phyloP scores from a whole-genome alignment of 208 protist species.

The Acanthamoeba castellanii region DNA sequence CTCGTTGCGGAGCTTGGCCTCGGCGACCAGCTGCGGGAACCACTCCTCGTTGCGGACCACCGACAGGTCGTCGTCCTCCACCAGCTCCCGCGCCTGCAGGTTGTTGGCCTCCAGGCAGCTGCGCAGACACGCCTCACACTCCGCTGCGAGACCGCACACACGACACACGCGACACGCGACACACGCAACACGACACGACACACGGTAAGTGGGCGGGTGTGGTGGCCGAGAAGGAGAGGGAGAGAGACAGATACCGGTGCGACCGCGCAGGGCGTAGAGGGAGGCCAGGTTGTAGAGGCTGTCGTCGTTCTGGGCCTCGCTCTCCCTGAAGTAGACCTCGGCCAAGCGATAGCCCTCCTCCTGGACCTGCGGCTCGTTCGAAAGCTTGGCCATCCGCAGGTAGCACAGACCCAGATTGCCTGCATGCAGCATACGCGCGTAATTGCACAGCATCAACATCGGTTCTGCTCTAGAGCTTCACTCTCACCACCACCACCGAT shows the following conservation, averaged over 20 bases:
- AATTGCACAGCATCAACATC: no score
- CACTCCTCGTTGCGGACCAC: background rate
- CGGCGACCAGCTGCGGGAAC: background rate
- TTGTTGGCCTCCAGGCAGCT: constrained; percentile 41
- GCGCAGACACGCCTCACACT: constrained; percentile 29
- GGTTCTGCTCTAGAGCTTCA: no score
- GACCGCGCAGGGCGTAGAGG: constrained; percentile 9
- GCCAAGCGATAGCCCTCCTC: background rate
- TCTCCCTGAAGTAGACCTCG: constrained; percentile 13
- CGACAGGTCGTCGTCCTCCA: constrained; percentile 29
- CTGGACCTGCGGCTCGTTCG: background rate
- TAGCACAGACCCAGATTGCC: background rate
- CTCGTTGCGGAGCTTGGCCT: background rate
- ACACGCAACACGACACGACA: no score
- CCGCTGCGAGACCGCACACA: background rate
- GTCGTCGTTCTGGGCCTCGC: constrained; percentile 3
- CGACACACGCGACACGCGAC: background rate
- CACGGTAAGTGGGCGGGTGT: background rate
- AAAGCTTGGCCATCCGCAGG: constrained; percentile 2
- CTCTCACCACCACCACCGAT: no score
- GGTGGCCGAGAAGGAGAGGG: background rate
- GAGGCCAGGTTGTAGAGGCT: constrained; percentile 48
- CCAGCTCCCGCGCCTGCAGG: background rate
- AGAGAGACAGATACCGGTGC: background rate
- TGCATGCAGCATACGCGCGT: no score